Evolutionary conservation across 2,329 filamentous ascomycete genomes (phyloP).

Genomic region (Botrytis galanthina): DNA sequence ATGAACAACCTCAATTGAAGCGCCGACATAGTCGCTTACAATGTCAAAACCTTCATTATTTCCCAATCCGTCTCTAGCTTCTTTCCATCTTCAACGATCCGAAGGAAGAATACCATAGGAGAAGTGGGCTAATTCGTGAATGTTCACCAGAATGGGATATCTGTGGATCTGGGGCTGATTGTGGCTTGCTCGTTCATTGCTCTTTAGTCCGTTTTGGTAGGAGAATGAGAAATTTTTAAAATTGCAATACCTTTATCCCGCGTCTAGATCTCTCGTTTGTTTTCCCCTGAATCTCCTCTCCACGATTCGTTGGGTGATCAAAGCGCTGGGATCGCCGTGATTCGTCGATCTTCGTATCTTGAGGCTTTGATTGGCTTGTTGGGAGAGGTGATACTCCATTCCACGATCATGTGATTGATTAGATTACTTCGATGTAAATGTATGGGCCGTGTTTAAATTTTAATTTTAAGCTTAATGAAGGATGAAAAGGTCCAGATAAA

Average conservation of each 20-base stretch:
- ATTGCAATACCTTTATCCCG: background rate
- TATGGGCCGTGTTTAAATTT: background rate
- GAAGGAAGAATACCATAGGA: background rate
- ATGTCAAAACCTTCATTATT: constrained; percentile 6
- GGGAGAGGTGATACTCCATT: background rate
- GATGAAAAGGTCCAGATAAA: background rate
- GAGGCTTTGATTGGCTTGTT: background rate
- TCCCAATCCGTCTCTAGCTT: background rate
- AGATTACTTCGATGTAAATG: background rate
- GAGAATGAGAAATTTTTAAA: background rate
- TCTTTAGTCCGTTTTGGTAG: background rate
- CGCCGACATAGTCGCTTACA: background rate
- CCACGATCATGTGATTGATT: background rate
- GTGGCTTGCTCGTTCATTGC: background rate
- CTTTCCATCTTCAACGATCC: background rate
- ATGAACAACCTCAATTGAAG: background rate
- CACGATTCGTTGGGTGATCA: background rate
- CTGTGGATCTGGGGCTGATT: constrained; percentile 5
- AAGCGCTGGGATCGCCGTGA: background rate
- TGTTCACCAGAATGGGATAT: background rate
- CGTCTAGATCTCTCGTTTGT: background rate
- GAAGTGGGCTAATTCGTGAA: background rate
- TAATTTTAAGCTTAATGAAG: background rate
- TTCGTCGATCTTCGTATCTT: background rate
- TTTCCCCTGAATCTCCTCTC: background rate